A percentile compares a stretch with the other conserved stretches of the same genome.
Conservation (phyloP, 202 grass and related monocot genomes). For the Zizania palustris region DNA sequence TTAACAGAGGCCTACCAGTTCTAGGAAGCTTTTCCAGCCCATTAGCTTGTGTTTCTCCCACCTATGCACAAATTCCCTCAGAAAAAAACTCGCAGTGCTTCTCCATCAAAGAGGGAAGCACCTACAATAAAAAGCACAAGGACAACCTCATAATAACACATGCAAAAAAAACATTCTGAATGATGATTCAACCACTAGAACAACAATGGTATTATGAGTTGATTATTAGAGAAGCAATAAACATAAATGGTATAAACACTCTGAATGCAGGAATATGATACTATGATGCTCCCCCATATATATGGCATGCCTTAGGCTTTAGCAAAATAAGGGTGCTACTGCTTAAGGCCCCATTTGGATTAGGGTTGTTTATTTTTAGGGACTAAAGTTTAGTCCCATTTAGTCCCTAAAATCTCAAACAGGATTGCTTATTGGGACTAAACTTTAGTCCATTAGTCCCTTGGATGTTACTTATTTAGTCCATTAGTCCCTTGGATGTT, state of each 20-base stretch:
- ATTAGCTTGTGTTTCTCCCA: constrained; percentile 84
- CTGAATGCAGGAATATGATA: not conserved
- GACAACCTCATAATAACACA: too few species aligned
- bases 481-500: too few species aligned
- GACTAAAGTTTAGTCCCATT: too few species aligned
- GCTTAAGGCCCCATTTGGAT: too few species aligned
- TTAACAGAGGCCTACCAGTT: constrained; percentile 44
- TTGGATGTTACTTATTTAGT: too few species aligned
- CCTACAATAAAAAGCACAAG: too few species aligned
- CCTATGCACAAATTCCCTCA: constrained; percentile 71
- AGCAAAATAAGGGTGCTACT: not conserved
- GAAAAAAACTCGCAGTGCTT: constrained; percentile 73
- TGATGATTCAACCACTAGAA: not conserved
- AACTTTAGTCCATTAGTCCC: too few species aligned
- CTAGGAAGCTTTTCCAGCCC: constrained; percentile 52
- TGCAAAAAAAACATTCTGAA: too few species aligned
- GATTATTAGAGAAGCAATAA: not conserved
- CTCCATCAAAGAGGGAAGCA: constrained; percentile 60
- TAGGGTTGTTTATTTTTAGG: too few species aligned
- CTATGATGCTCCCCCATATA: not conserved
- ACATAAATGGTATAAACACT: not conserved
- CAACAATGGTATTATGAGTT: not conserved
- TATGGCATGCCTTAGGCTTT: not conserved
- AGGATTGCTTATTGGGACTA: too few species aligned
- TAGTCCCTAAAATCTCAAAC: too few species aligned